phyloP scores from a whole-genome alignment of 352 stramenopile genomes.

The Nothophytophthora sp. region DNA sequence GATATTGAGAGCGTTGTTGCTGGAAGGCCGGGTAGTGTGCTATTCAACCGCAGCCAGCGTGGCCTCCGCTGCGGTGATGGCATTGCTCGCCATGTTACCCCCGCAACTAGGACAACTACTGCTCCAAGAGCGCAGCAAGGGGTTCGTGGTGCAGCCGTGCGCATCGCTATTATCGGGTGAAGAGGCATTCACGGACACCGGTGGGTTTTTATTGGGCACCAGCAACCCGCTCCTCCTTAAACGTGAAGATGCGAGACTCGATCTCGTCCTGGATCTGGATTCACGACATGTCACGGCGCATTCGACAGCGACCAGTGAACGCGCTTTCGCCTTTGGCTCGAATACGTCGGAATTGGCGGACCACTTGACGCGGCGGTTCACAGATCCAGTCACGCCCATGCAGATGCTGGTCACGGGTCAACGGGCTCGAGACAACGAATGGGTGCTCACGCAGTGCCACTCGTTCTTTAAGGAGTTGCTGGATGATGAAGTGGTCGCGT shows the following conservation, averaged over 20 bases:
- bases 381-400: constrained; percentile 20
- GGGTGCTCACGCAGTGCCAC: constrained; percentile 61
- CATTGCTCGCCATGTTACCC: constrained; percentile 55
- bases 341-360: constrained; percentile 38
- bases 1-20: constrained; percentile 64
- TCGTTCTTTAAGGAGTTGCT: constrained; percentile 66
- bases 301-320: constrained; percentile 48
- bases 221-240: constrained; percentile 59
- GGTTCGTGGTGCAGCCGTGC: constrained; percentile 56
- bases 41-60: constrained; percentile 61
- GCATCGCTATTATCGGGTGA: constrained; percentile 27
- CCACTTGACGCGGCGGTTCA: constrained; percentile 13
- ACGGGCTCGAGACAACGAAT: constrained; percentile 47
- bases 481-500: constrained; percentile 34
- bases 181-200: constrained; percentile 27
- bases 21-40: constrained; percentile 80
- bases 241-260: constrained; percentile 38
- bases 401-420: constrained; percentile 20
- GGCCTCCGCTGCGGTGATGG: constrained; percentile 52
- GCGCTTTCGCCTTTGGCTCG: constrained; percentile 52
- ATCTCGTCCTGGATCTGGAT: constrained; percentile 72
- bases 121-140: constrained; percentile 22
- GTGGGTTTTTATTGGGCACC: constrained; percentile 58
- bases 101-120: constrained; percentile 29
- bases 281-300: constrained; percentile 47